These are phyloP conservation scores for Rubia occidens DNA, from an alignment of 305 asterid genomes.

Conservation along the genomic window DNA sequence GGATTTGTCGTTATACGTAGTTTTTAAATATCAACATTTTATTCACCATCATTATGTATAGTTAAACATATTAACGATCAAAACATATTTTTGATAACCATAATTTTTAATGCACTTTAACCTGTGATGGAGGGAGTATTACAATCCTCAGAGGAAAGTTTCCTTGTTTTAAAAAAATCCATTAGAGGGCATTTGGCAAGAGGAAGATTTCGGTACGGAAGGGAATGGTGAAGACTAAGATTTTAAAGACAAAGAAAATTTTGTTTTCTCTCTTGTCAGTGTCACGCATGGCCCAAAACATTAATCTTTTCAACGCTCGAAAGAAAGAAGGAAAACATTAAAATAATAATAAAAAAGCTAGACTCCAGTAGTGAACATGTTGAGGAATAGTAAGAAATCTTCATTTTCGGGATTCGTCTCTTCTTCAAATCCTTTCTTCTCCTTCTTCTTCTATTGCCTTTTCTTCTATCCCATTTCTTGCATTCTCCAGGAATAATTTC, in stretches of 20 bases:
- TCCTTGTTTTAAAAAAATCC: too few species aligned
- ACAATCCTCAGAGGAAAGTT: too few species aligned
- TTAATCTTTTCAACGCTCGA: too few species aligned
- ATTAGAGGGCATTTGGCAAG: not conserved
- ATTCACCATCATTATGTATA: too few species aligned
- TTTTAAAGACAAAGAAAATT: not conserved
- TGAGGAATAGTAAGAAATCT: conserved; percentile 2
- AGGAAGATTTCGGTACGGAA: not conserved
- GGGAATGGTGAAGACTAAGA: not conserved
- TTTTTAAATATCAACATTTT: too few species aligned
- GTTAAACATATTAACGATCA: too few species aligned
- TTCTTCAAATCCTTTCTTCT: not conserved
- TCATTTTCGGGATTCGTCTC: not conserved
- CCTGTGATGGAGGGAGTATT: too few species aligned
- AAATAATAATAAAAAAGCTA: too few species aligned
- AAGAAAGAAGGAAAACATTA: not conserved
- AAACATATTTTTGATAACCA: too few species aligned
- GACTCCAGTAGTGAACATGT: not conserved
- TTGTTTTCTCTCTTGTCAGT: not conserved
- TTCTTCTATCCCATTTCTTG: not conserved
- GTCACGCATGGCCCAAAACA: not conserved
- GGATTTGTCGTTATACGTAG: too few species aligned
- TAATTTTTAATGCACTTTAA: too few species aligned
- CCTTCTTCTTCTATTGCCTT: not conserved
- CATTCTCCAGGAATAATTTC: not conserved